Evolutionary conservation across 306 rosid genomes (phyloP), one percentile per base, ranked within the genome.

Genomic region (Phaseolus lunatus): DNA sequence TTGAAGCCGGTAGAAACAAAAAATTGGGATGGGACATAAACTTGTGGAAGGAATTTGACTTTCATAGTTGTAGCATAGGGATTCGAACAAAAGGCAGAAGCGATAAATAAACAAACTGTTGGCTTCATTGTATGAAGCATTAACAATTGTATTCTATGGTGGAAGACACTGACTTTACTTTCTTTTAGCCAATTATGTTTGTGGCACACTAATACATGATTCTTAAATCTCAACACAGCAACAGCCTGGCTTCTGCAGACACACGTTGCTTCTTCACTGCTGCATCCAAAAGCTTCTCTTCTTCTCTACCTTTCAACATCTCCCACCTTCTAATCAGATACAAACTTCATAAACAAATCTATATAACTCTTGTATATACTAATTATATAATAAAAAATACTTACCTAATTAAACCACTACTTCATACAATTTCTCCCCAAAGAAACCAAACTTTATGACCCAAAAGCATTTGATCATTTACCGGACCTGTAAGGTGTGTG

Each of bases 191-290:
- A 72, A 72, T 58, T 4, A 24, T 37, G 12, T 20, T 35, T 5
- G 18, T 24, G 58, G 27, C 39, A 12, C n/a, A n/a, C 7, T 45
- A 26, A 29, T 44, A 45, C 16, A 47, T 14, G 33, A 63, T 24
- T 77, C 48, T 65, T 53, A 29, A 45, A 64, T 44, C 54, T 44
- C 44, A 72, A 64, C 47, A 23, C 41, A 14, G 6, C 20, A 14
- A 65, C 87, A 80, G 67, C 66, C 83, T 80, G 87, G 87, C 80
- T 27, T 33, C 50, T 27, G 14, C 73, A 61, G 41, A 76, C 54
- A 13, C 49, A 24, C 39, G 65, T 79, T 67, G 10, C 75, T 63
- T 75, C 43, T 53, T 68, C 59, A 53, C 3, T 20, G 39, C 37
- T 44, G 47, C 70, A 26, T 73, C 49, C 53, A 47, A 45, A 57